phyloP scores from a whole-genome alignment of 1,284 basidiomycete genomes.

The Lentinula novae-zelandiae region DNA sequence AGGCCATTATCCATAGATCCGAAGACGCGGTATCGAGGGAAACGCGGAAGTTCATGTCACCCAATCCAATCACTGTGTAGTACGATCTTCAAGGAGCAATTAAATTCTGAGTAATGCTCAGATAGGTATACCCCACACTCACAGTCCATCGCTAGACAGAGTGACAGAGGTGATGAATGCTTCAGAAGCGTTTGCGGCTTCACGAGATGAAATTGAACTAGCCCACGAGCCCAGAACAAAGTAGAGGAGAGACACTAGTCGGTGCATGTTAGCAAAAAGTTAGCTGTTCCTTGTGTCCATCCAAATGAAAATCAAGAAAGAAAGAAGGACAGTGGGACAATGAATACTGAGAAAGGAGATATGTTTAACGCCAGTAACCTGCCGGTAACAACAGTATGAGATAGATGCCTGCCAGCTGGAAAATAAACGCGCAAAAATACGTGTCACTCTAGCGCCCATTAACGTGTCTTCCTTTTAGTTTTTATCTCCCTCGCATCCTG shows the following conservation, averaged over 20 bases:
- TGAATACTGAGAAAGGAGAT: neutral
- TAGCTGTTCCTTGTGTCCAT: neutral
- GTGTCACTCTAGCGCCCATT: neutral
- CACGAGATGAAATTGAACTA: neutral
- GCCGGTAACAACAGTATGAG: neutral
- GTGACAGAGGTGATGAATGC: conserved; percentile 32
- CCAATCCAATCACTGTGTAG: conserved; percentile 54
- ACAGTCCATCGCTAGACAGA: conserved; percentile 46
- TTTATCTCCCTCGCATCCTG: conserved; percentile 24
- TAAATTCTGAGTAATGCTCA: neutral
- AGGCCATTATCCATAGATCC: conserved; percentile 69
- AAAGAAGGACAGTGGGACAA: neutral
- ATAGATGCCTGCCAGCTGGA: neutral
- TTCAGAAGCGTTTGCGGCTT: neutral
- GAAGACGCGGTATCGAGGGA: conserved; percentile 75
- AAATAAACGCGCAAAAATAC: neutral
- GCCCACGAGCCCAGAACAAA: neutral
- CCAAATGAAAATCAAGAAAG: neutral
- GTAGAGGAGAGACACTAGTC: neutral
- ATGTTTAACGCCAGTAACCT: neutral
- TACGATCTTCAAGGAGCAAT: conserved; percentile 47
- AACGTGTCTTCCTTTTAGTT: conserved; percentile 10
- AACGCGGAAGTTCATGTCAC: conserved; percentile 63
- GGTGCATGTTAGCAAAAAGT: neutral
- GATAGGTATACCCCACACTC: conserved; percentile 20